Conservation (phyloP, 345 rosid genomes). For the Hypericum perforatum region DNA sequence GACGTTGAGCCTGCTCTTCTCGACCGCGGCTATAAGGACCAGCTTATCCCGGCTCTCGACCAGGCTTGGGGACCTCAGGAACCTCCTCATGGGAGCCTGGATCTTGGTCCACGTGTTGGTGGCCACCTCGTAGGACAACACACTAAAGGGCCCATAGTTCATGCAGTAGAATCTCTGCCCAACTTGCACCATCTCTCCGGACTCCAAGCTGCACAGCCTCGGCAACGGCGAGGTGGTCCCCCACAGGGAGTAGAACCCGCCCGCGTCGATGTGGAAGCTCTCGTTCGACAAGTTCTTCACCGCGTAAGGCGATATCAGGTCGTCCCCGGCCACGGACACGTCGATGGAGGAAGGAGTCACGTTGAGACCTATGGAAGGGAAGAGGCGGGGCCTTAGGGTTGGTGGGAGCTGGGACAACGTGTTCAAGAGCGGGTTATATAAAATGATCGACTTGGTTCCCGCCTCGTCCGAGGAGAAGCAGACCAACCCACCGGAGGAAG, state of each 20-base stretch:
- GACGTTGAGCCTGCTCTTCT: conserved; percentile 92
- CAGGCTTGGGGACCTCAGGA: conserved; percentile 79
- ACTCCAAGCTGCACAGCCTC: conserved; percentile 75
- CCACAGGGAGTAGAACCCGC: conserved; percentile 86
- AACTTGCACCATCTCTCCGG: conserved; percentile 66
- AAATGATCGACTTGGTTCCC: conserved; percentile 51
- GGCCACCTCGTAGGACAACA: conserved; percentile 50
- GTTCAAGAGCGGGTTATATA: conserved; percentile 63
- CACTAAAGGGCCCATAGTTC: conserved; percentile 86
- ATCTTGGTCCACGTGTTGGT: conserved; percentile 62
- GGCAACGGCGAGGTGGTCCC: conserved; percentile 67
- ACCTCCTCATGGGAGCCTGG: conserved; percentile 94
- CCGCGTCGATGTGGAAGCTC: conserved; percentile 66
- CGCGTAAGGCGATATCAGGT: conserved; percentile 82
- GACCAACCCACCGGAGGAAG: conserved; percentile 74
- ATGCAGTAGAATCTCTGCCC: conserved; percentile 66
- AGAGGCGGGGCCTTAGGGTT: conserved; percentile 64
- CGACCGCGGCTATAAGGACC: conserved; percentile 75
- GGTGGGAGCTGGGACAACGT: conserved; percentile 65
- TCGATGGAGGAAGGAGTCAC: conserved; percentile 56
- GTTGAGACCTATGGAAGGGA: conserved; percentile 67
- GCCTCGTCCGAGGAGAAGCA: conserved; percentile 84
- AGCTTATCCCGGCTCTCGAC: conserved; percentile 64
- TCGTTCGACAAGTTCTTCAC: conserved; percentile 80
- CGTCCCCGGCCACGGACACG: conserved; percentile 70